Evolutionary conservation across 2,329 filamentous ascomycete species (phyloP).

Genomic region (Alternaria longipes): DNA sequence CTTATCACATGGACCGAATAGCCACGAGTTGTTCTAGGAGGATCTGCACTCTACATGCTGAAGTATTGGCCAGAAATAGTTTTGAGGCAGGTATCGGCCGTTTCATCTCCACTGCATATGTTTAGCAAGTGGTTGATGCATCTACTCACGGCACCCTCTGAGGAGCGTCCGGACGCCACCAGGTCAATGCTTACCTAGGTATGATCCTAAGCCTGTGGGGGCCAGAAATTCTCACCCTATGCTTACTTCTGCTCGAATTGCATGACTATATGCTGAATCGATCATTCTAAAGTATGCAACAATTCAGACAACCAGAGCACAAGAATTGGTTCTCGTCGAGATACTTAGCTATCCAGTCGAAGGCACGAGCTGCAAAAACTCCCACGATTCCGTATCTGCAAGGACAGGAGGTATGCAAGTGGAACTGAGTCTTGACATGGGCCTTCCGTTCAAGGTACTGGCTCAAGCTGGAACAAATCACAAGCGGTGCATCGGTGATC

Average conservation of each 20-base stretch:
- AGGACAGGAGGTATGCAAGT: not conserved
- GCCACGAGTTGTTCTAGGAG: not conserved
- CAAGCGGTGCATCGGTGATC: not conserved
- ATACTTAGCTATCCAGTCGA: not conserved
- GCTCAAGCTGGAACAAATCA: not conserved
- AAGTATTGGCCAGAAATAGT: not conserved
- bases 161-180: not conserved
- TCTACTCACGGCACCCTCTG: not conserved
- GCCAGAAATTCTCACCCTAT: not conserved
- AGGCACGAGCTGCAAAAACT: not conserved
- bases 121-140: not conserved
- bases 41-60: not conserved
- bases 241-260: not conserved
- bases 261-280: not conserved
- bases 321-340: not conserved
- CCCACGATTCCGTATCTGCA: not conserved
- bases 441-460: not conserved
- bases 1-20: not conserved
- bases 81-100: not conserved
- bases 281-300: not conserved
- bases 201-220: not conserved
- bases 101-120: not conserved
- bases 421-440: not conserved
- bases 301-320: not conserved
- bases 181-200: not conserved